These are phyloP conservation scores for Cicer chorassanicum DNA, from an alignment of 306 rosid genomes.

Conservation along the genomic window DNA sequence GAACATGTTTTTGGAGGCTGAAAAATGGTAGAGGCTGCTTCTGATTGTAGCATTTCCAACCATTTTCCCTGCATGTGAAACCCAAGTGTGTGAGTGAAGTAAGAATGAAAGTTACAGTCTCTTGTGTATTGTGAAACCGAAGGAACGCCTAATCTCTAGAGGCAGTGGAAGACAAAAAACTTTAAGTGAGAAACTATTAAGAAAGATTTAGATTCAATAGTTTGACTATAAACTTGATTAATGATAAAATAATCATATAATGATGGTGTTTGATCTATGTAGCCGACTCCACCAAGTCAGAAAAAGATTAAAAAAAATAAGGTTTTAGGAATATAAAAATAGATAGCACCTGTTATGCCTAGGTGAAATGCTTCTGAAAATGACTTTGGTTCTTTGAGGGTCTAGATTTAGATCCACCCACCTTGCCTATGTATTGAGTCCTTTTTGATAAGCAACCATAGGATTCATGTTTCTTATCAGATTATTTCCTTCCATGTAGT, in stretches of 20 bases:
- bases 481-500: slow-evolving; percentile 74
- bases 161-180: neutral
- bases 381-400: slow-evolving; percentile 67
- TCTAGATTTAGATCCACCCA: slow-evolving; percentile 91
- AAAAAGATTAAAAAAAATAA: neutral
- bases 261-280: neutral
- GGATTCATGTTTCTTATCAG: slow-evolving; percentile 71
- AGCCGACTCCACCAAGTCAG: neutral
- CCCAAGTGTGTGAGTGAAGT: slow-evolving; percentile 12
- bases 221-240: neutral
- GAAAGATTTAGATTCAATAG: neutral
- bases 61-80: slow-evolving; percentile 68
- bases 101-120: neutral
- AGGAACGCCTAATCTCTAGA: neutral
- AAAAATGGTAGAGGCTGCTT: slow-evolving; percentile 71
- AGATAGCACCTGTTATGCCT: slow-evolving; percentile 81
- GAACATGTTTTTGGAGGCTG: slow-evolving; percentile 71
- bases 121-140: too few species aligned
- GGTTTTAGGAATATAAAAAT: slow-evolving; percentile 15
- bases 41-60: slow-evolving; percentile 93
- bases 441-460: slow-evolving; percentile 94
- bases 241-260: neutral
- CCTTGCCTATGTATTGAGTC: slow-evolving; percentile 95
- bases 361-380: slow-evolving; percentile 95
- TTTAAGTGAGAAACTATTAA: neutral